Evolutionary conservation across 2,329 filamentous ascomycete genomes (phyloP), one percentile per base, ranked within the genome.

Genomic region (Cordyceps javanica): DNA sequence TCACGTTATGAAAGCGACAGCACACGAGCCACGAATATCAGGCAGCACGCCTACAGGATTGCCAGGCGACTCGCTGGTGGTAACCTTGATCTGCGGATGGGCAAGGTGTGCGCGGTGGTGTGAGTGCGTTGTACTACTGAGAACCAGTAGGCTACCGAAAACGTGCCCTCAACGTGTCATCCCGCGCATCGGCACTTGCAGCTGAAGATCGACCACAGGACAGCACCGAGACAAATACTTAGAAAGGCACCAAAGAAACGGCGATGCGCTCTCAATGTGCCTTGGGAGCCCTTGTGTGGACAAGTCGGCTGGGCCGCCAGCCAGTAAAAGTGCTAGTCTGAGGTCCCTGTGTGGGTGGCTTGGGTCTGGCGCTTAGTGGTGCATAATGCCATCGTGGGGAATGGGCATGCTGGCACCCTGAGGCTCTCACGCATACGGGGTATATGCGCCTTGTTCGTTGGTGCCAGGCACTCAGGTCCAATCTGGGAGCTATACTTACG

Each of bases 131-230:
- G 51, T 48, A 34, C 32, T 28, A 13, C 32, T 26, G 8, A 28
- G 28, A 42, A 10, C 5, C 5, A 23, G 23, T 30, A 55, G 28
- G 42, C 44, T 14, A 34, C 54, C n/a, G 34, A 49, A 55, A 56
- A 50, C 45, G 54, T 56, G 54, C 45, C 34, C n/a, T 34, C 36
- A 42, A 56, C 45, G 44, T 56, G 54, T 34, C 53, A 56, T 23
- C 16, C 42, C 21, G 32, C 32, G 19, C 54, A 50, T 56, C 55
- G 55, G 46, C 55, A 57, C 46, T 57, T 57, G 55, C 55, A 51
- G 46, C 26, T 19, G 28, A 19, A 30, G 46, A 57, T 57, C 55
- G 38, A 28, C 46, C 46, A 25, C 44, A 57, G 45, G 36, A 34
- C 16, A 36, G 23, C 34, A 41, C 25, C 13, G 23, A 44, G 30